phyloP scores from a whole-genome alignment of 371 early-diverging fungal genomes.

The Capillidium rhysosporum region DNA sequence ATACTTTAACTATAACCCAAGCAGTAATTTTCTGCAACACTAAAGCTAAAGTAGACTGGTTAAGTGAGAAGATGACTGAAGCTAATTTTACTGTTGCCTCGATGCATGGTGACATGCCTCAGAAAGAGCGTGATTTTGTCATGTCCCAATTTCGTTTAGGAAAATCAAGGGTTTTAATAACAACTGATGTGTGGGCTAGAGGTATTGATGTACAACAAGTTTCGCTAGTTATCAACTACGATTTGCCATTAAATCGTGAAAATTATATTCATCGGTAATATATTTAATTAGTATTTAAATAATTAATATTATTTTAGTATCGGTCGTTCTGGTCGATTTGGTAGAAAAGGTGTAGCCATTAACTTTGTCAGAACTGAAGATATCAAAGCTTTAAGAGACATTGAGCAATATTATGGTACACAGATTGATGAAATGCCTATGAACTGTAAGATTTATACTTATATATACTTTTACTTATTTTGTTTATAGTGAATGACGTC shows the following conservation, averaged over 20 bases:
- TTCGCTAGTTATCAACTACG: slow-evolving; percentile 89
- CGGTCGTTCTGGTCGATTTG: slow-evolving; percentile 95
- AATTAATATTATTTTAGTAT: slow-evolving; percentile 29
- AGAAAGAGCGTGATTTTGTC: slow-evolving; percentile 75
- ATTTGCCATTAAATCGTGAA: slow-evolving; percentile 85
- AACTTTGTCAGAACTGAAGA: slow-evolving; percentile 92
- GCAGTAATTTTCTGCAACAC: slow-evolving; percentile 99
- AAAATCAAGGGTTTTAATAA: slow-evolving; percentile 72
- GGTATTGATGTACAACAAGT: slow-evolving; percentile 98
- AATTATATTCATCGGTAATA: slow-evolving; percentile 73
- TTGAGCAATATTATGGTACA: slow-evolving; percentile 85
- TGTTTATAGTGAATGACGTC: too few relatives aligned
- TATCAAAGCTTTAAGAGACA: slow-evolving; percentile 61
- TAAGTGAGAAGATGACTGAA: slow-evolving; percentile 85
- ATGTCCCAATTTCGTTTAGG: slow-evolving; percentile 85
- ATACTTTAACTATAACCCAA: slow-evolving; percentile 90
- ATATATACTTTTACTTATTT: too few relatives aligned
- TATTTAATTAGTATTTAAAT: background rate
- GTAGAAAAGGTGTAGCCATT: slow-evolving; percentile 96
- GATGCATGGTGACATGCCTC: slow-evolving; percentile 98
- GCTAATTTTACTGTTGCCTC: slow-evolving; percentile 92
- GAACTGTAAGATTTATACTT: slow-evolving; percentile 20
- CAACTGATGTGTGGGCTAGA: slow-evolving; percentile 91
- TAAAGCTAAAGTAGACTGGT: slow-evolving; percentile 94
- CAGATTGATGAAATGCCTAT: slow-evolving; percentile 93